Conservation (phyloP, 2,329 filamentous ascomycete genomes). For the Sporothrix globosa region DNA sequence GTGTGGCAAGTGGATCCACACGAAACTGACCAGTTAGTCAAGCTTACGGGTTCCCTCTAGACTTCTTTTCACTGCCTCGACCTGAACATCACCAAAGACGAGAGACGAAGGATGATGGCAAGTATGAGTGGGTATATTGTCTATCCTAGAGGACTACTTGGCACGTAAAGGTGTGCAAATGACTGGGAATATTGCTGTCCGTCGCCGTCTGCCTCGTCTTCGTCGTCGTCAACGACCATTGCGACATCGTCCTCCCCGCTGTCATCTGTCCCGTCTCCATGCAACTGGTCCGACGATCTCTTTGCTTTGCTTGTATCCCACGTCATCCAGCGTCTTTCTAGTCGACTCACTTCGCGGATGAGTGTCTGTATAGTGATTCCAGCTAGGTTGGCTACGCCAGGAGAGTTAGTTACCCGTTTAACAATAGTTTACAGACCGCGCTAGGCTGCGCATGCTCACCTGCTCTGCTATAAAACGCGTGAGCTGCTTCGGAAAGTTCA, state of each 20-base stretch:
- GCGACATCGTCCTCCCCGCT: constrained; percentile 11
- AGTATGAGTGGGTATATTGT: neutral
- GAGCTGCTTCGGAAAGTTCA: constrained; percentile 50
- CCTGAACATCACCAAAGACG: neutral
- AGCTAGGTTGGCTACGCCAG: constrained; percentile 39
- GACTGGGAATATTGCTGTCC: neutral
- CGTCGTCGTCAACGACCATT: neutral
- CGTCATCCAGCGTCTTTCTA: constrained; percentile 45
- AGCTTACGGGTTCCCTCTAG: neutral
- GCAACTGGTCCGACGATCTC: neutral
- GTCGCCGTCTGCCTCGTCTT: neutral
- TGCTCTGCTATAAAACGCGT: constrained; percentile 48
- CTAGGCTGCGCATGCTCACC: constrained; percentile 38
- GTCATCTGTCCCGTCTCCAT: constrained; percentile 5
- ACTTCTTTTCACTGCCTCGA: neutral
- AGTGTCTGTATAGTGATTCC: constrained; percentile 45
- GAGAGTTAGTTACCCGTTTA: neutral
- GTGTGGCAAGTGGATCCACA: neutral
- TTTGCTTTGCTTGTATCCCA: constrained; percentile 39
- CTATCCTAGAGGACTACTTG: constrained; percentile 29
- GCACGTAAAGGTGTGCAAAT: constrained; percentile 4
- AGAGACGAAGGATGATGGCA: neutral
- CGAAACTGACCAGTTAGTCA: neutral
- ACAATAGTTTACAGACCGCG: neutral
- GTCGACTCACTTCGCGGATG: constrained; percentile 44